These are phyloP conservation scores for Tetrapisispora fleetii DNA, from an alignment of 805 yeast species.

Conservation along the genomic window DNA sequence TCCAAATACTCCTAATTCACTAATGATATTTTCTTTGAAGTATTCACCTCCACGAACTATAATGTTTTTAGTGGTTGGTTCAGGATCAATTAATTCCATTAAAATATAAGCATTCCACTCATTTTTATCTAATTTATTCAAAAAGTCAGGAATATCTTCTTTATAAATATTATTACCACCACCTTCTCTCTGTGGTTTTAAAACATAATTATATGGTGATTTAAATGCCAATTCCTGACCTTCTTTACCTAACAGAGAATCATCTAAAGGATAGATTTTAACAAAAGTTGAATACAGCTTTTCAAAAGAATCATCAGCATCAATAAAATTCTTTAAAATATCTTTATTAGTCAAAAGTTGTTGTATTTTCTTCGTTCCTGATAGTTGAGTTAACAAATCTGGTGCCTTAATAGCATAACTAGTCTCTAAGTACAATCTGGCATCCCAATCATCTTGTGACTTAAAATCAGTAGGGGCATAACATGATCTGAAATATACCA, in stretches of 20 bases:
- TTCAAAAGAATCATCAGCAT: constrained; percentile 28
- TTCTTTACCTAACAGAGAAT: constrained; percentile 45
- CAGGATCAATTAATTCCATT: constrained; percentile 85
- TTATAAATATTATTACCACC: constrained; percentile 95
- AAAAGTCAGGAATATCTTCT: constrained; percentile 68
- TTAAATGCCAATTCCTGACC: constrained; percentile 64
- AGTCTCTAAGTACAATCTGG: constrained; percentile 61
- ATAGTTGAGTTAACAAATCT: constrained; percentile 72
- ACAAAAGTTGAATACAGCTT: constrained; percentile 53
- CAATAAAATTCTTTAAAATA: constrained; percentile 37
- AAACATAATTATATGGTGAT: constrained; percentile 61
- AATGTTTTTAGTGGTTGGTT: constrained; percentile 51
- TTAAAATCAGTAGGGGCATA: constrained; percentile 78
- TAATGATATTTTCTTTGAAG: constrained; percentile 62
- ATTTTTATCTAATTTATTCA: constrained; percentile 46
- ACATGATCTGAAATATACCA: constrained; percentile 85
- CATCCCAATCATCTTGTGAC: constrained; percentile 60
- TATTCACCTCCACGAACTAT: constrained; percentile 60
- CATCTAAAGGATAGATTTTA: constrained; percentile 77
- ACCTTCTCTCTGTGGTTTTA: constrained; percentile 98
- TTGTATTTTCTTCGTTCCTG: constrained; percentile 92
- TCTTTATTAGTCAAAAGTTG: constrained; percentile 62
- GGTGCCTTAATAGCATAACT: constrained; percentile 87
- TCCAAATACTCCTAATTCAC: constrained; percentile 91
- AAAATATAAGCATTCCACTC: constrained; percentile 88